Evolutionary conservation across 495 filamentous ascomycete genomes (phyloP).

Genomic region (Tuber borchii): DNA sequence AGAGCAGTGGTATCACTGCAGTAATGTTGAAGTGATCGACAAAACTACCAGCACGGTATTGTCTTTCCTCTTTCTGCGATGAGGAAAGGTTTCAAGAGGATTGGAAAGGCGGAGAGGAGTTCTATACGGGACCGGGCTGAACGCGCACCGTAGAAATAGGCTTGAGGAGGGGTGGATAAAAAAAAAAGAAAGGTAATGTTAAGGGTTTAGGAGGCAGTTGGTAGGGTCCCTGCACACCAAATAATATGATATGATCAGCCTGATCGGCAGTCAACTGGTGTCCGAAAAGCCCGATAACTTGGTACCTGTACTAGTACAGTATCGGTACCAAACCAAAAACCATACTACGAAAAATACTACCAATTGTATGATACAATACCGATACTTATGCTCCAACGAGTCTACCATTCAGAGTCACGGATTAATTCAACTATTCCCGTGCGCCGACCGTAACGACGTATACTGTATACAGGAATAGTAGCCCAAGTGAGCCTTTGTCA

Average conservation of each 20-base stretch:
- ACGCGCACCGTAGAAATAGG: background rate
- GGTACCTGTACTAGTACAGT: background rate
- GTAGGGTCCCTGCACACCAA: background rate
- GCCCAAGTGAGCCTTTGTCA: background rate
- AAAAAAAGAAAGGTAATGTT: background rate
- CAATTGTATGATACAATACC: background rate
- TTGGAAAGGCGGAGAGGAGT: background rate
- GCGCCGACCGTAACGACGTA: background rate
- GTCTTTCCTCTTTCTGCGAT: background rate
- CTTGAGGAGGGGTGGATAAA: background rate
- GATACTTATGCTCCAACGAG: background rate
- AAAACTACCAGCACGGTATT: background rate
- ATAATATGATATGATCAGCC: background rate
- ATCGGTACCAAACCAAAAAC: background rate
- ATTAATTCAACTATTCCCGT: background rate
- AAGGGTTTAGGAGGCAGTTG: background rate
- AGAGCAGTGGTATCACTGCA: background rate
- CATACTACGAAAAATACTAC: background rate
- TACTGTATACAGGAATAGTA: background rate
- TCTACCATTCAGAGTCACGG: background rate
- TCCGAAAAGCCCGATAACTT: background rate
- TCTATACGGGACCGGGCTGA: slow-evolving; percentile 1
- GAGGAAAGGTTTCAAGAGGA: background rate
- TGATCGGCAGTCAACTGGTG: background rate
- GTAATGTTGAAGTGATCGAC: background rate